These are phyloP conservation scores for Dianthus caryophyllus DNA, from an alignment of 148 eudicot species.

Conservation along the genomic window DNA sequence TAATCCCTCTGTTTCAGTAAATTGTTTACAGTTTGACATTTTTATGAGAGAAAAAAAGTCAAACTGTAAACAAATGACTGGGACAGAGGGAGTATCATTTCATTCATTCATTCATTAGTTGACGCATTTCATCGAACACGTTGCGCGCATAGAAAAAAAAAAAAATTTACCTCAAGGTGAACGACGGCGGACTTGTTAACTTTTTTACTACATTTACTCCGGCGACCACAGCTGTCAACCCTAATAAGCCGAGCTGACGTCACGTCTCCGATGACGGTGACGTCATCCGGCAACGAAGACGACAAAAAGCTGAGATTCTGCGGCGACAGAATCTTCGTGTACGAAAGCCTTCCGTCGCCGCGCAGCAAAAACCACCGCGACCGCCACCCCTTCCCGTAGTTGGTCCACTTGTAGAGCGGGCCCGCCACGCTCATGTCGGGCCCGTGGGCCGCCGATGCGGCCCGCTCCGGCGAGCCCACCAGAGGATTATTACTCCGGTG, in stretches of 20 bases:
- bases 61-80: too few species aligned
- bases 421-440: conserved; percentile 63
- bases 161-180: conserved; percentile 80
- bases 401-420: conserved; percentile 75
- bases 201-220: conserved; percentile 29
- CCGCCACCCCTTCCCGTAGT: conserved; percentile 86
- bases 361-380: conserved; percentile 72
- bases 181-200: conserved; percentile 35
- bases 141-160: too few species aligned
- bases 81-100: too few species aligned
- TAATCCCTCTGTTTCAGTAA: too few species aligned
- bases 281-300: conserved; percentile 32
- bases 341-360: conserved; percentile 50
- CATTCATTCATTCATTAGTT: background rate
- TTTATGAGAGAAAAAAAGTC: too few species aligned
- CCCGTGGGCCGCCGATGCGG: conserved; percentile 38
- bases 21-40: too few species aligned
- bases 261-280: conserved; percentile 50
- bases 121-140: conserved; percentile 4
- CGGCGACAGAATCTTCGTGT: conserved; percentile 49
- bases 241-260: conserved; percentile 35
- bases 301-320: conserved; percentile 28
- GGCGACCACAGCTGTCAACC: conserved; percentile 30
- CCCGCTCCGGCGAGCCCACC: conserved; percentile 43
- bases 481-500: conserved; percentile 1